Percentiles rank a stretch among this genome's conserved stretches.
These are phyloP conservation scores for Sordariomycetes sp. DNA, from an alignment of 2,329 filamentous ascomycete genomes.

Conservation along the genomic window DNA sequence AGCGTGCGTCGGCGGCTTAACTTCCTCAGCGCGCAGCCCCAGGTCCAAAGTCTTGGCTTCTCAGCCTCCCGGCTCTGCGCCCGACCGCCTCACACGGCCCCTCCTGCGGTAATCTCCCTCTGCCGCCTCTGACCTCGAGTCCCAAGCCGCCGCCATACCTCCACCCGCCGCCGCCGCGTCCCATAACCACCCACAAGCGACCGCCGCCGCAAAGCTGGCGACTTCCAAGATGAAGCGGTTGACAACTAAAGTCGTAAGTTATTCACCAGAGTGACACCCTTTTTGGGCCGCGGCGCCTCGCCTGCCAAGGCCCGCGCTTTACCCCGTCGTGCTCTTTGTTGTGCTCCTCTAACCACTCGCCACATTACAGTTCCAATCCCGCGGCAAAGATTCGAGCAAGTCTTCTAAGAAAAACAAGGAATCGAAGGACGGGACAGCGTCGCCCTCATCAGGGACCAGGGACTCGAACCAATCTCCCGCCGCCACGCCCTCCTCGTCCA, in stretches of 20 bases:
- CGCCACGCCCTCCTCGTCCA: slow-evolving; percentile 80
- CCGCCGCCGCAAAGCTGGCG: slow-evolving; percentile 1
- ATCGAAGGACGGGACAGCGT: slow-evolving; percentile 66
- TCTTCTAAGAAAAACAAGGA: slow-evolving; percentile 69
- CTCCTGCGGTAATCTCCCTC: neutral
- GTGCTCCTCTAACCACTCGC: neutral
- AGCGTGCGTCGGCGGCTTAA: neutral
- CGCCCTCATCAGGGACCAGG: slow-evolving; percentile 48
- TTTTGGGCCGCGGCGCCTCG: neutral
- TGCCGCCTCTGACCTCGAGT: neutral
- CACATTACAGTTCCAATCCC: slow-evolving; percentile 35
- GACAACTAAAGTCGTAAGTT: slow-evolving; percentile 89
- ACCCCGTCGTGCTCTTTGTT: neutral
- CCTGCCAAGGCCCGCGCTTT: neutral
- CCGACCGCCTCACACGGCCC: neutral
- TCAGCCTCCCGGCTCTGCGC: neutral
- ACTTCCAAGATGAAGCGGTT: slow-evolving; percentile 82
- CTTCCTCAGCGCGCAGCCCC: neutral
- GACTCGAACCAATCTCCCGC: slow-evolving; percentile 51
- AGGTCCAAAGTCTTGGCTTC: neutral
- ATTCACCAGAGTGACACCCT: neutral
- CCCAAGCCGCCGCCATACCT: neutral
- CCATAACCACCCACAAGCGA: neutral
- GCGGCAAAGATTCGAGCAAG: slow-evolving; percentile 80
- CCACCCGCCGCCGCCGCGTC: neutral